Evolutionary conservation across 345 rosid species (phyloP).

Genomic region (Sisymbrium irio): DNA sequence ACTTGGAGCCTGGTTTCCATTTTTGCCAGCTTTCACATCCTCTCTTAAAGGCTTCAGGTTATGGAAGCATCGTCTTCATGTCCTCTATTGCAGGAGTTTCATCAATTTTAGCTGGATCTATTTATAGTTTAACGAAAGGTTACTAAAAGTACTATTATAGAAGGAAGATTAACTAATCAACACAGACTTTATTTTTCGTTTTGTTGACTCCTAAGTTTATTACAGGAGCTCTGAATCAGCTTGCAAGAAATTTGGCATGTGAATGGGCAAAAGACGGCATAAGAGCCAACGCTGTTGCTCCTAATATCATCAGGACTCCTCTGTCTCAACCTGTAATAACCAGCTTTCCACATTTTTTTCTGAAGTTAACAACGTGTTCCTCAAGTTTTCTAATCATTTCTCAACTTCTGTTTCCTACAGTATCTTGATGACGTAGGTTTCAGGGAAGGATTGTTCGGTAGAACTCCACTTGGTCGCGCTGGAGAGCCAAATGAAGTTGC

Average conservation of each 20-base stretch:
- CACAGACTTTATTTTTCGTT: background rate
- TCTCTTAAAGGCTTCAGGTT: background rate
- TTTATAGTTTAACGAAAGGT: background rate
- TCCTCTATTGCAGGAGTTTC: background rate
- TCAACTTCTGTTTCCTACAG: background rate
- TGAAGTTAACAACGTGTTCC: background rate
- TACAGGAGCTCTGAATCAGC: background rate
- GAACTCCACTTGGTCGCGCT: constrained; percentile 4
- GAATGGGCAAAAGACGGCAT: background rate
- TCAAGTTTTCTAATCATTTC: background rate
- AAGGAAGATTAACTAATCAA: background rate
- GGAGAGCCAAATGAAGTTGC: background rate
- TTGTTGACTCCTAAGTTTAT: background rate
- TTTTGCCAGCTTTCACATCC: background rate
- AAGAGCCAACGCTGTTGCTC: background rate
- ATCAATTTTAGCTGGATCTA: background rate
- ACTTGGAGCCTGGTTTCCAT: background rate
- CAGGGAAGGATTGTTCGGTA: background rate
- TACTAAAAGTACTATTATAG: background rate
- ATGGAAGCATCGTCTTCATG: background rate
- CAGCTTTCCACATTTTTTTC: background rate
- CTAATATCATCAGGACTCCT: background rate
- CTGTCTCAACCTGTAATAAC: background rate
- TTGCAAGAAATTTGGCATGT: background rate
- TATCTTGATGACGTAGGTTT: background rate